Conservation (phyloP, 768 basidiomycete species). For the Pholiota molesta region DNA sequence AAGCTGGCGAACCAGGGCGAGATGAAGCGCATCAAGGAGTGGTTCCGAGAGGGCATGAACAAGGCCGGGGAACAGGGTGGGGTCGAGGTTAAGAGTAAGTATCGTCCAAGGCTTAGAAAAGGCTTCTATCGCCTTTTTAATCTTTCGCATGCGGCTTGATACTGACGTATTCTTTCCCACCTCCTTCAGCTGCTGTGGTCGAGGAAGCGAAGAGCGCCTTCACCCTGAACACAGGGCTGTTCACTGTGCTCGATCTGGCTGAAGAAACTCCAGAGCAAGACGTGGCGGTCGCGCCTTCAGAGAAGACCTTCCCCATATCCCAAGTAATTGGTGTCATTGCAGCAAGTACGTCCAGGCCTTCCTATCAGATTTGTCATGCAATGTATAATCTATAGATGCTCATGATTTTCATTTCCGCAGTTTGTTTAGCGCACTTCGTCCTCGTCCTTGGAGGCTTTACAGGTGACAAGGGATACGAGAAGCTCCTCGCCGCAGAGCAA, state of each 20-base stretch:
- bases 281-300: conserved; percentile 12
- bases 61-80: conserved; percentile 43
- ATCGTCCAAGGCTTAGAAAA: neutral
- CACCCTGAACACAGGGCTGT: conserved; percentile 48
- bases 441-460: conserved; percentile 50
- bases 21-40: conserved; percentile 75
- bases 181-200: conserved; percentile 41
- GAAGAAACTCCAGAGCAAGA: conserved; percentile 12
- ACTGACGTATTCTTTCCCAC: neutral
- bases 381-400: neutral
- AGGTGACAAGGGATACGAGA: conserved; percentile 47
- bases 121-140: neutral
- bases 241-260: conserved; percentile 36
- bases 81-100: conserved; percentile 44
- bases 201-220: conserved; percentile 55
- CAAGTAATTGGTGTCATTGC: conserved; percentile 38
- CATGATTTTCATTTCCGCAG: conserved; percentile 24
- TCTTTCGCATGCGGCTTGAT: neutral
- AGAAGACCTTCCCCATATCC: conserved; percentile 33
- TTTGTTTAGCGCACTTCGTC: conserved; percentile 52
- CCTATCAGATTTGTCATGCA: neutral
- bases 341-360: conserved; percentile 28
- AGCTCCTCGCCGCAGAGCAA: conserved; percentile 42
- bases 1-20: conserved; percentile 55
- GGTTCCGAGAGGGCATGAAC: conserved; percentile 63